Base-by-base conservation (phyloP, 768 basidiomycete species). In the Boletus tomentosulus region DNA sequence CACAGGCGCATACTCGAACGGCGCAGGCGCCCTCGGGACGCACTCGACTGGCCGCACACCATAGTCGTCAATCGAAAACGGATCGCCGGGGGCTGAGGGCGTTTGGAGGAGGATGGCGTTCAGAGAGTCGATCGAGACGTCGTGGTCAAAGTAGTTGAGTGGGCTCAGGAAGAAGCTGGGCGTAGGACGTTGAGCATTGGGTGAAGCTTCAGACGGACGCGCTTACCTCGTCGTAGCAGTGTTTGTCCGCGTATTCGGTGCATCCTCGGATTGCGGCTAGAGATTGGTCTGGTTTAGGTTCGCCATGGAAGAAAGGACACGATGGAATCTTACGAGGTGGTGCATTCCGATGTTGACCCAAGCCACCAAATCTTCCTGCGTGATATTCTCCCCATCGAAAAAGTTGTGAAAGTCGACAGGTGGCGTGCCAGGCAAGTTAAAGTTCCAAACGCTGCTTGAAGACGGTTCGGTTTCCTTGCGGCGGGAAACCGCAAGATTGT, bases 291-390 rank as follows among this genome's bases (percentile, higher is more conserved):
- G 16, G 19, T 3, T 35, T 6, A 54, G 34, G 25, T 27, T 8
- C 8, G 22, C n/a, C 16, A 7, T 24, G n/a, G 7, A 28, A 33
- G 11, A 13, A 12, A 51, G 19, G 1, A 38, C 6, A 24, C 1
- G 2, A 1, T 3, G 11, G 25, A 1, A 7, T 56, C 74, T 34
- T 53, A 79, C 79, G 47, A 85, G 69, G 60, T 86, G 85, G 64
- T 87, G 85, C 71, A 76, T 86, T 22, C 85, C 85, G 37, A 86
- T 58, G 57, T 85, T 85, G 50, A 86, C 62, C 83, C 84, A 87
- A 16, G 78, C 78, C 3, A 86, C 84, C 12, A 87, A 66, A 64
- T 87, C 85, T 60, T 83, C 74, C 62, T 86, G 84, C 1, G 77
- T 78, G 45, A 87, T 74, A 53, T 76, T 79, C 68, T 87, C 85